Percentiles rank a stretch among this genome's conserved stretches.
These are phyloP conservation scores for Apiospora sp. DNA, from an alignment of 2,329 filamentous ascomycete genomes.

Conservation along the genomic window DNA sequence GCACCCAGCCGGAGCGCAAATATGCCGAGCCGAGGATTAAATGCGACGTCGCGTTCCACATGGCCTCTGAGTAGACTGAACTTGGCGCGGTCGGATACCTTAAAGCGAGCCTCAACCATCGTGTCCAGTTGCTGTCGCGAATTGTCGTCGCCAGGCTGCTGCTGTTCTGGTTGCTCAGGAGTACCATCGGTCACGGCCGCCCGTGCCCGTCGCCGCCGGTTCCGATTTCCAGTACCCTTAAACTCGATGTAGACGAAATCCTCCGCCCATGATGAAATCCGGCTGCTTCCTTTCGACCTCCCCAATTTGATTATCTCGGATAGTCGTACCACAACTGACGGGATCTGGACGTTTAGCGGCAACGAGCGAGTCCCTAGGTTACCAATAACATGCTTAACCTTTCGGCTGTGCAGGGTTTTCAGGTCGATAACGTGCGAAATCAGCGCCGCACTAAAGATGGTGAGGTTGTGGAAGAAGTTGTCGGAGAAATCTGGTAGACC, in stretches of 20 bases:
- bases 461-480: conserved; percentile 61
- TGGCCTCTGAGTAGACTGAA: conserved; percentile 63
- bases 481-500: conserved; percentile 55
- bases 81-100: conserved; percentile 59
- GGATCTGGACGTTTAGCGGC: conserved; percentile 54
- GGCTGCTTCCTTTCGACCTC: conserved; percentile 32
- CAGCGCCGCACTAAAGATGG: conserved; percentile 57
- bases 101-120: conserved; percentile 62
- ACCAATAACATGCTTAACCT: conserved; percentile 49
- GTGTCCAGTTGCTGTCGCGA: conserved; percentile 44
- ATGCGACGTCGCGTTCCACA: conserved; percentile 69
- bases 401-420: conserved; percentile 54
- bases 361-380: conserved; percentile 48
- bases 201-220: conserved; percentile 1
- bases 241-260: conserved; percentile 68
- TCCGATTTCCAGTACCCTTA: conserved; percentile 49
- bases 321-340: conserved; percentile 57
- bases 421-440: conserved; percentile 60
- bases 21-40: conserved; percentile 64
- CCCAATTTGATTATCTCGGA: conserved; percentile 49
- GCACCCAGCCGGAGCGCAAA: conserved; percentile 69
- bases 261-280: conserved; percentile 60
- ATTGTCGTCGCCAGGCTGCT: background rate
- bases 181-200: background rate
- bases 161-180: background rate